Evolutionary conservation across 2,329 filamentous ascomycete genomes (phyloP), one percentile per base, ranked within the genome.

Genomic region (Davidsoniella virescens): DNA sequence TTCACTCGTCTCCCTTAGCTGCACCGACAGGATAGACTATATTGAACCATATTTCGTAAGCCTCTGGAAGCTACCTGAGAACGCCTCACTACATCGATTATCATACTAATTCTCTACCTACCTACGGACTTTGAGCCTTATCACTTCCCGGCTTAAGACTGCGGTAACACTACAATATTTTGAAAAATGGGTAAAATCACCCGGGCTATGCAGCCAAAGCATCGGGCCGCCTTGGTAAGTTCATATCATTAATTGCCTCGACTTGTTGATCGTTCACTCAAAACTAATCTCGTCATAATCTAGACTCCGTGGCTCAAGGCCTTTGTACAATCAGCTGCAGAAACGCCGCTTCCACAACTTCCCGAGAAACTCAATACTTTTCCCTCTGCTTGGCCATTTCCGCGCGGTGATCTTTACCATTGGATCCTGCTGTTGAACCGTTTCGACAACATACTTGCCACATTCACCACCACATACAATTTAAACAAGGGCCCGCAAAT

Each of bases 381-480:
- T 62, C 87, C 90, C 52, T 80, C 81, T 56, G 73, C 82, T 73
- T 98, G 92, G 92, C 87, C 88, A 2, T 94, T 96, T 61, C 90
- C 90, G 38, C 79, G 90, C 63, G 93, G 92, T 54, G 92, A 98
- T 63, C 71, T 96, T 26, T 96, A 96, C 63, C 90, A 98, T 70
- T 98, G 93, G 93, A 95, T 98, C 57, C 82, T 85, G 25, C 75
- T 94, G 20, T 69, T 98, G 54, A 94, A 98, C 64, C 82, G 87
- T 52, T 96, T 98, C 65, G 92, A 98, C 65, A 78, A 76, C 60
- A 80, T 96, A 56, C 70, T 98, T 39, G 86, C 94, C 58, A 71
- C 78, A 38, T 87, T 94, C 63, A 87, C 81, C 64, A 72, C 76
- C 51, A 80, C 78, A 56, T 98, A 98, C 67, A 78, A 78, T 54